Conservation (phyloP, 176 grass and related monocot genomes). For the Rhipidocladum racemiflorum region DNA sequence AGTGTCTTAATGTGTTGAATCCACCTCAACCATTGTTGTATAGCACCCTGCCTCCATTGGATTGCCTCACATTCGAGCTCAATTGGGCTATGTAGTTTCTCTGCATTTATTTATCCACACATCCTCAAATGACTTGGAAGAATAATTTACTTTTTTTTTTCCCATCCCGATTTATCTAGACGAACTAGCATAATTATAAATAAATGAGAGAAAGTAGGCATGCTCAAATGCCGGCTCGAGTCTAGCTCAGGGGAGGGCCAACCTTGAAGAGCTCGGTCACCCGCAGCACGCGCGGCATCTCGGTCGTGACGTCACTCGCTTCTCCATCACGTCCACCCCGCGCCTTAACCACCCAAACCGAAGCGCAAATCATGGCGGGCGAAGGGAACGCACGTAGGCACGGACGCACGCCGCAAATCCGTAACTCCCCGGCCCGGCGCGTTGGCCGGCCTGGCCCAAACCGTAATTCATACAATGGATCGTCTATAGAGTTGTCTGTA, state of each 20-base stretch:
- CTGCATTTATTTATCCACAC: not conserved
- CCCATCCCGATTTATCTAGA: not conserved
- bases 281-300: no score
- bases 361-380: no score
- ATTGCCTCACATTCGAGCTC: not conserved
- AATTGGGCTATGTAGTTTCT: not conserved
- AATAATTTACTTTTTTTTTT: not conserved
- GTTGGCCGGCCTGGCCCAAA: no score
- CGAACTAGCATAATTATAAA: not conserved
- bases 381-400: no score
- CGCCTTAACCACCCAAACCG: no score
- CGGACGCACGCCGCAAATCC: no score
- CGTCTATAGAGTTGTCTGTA: no score
- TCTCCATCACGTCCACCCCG: no score
- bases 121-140: not conserved
- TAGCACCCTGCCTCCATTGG: not conserved
- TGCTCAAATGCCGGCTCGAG: not conserved
- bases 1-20: not conserved
- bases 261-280: not conserved
- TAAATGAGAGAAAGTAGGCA: not conserved
- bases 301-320: no score
- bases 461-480: no score
- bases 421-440: no score
- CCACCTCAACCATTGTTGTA: not conserved
- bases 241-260: not conserved